Evolutionary conservation across 108 stramenopile species (phyloP), one percentile per base, ranked within the genome.

Genomic region (Mayamaea pseudoterrestris): DNA sequence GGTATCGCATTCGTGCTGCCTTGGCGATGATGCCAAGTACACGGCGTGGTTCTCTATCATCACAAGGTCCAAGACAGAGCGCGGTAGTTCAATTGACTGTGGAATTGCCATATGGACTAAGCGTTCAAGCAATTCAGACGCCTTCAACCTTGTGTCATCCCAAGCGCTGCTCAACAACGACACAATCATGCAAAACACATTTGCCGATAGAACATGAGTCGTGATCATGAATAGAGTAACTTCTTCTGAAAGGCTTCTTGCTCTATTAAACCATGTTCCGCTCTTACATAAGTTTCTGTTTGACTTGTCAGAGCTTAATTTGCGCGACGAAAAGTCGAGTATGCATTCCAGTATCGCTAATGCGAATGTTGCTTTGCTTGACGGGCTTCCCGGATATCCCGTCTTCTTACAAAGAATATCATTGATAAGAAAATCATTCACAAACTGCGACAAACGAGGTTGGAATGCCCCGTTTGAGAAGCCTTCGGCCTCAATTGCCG

Each of bases 1-100:
- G 0, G 80, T 71, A 28, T 82, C 80, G 2, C 73, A 63, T 47
- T 82, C 80, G 5, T 76, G 55, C 53, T 73, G 69, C 27, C 80
- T 49, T 7, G 80, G 80, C 14, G 69, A 71, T 2, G 71, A 67
- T 7, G 75, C 74, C 27, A 77, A 52, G 43, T 59, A 55, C 9
- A 79, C n/a, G 2, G 61, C 78, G 22, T 70, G 64, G 32, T 50
- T 35, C 36, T 16, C 12, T 8, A 18, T 18, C 16, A 39, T 3
- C 37, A 3, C 3, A 39, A 39, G 37, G 37, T n/a, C n/a, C n/a
- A 39, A 39, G 8, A 5, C 8, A 14, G 3, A 39, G 37, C 3
- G 5, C 37, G 5, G 37, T 8, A 8, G 18, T 6, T 3, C 8
- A 18, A 51, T 28, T 0, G 12, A 13, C 21, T 44, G 23, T 28